A percentile compares a stretch with the other conserved stretches of the same genome.
phyloP scores from a whole-genome alignment of 2,329 filamentous ascomycete species.

The Aureobasidium sp. region DNA sequence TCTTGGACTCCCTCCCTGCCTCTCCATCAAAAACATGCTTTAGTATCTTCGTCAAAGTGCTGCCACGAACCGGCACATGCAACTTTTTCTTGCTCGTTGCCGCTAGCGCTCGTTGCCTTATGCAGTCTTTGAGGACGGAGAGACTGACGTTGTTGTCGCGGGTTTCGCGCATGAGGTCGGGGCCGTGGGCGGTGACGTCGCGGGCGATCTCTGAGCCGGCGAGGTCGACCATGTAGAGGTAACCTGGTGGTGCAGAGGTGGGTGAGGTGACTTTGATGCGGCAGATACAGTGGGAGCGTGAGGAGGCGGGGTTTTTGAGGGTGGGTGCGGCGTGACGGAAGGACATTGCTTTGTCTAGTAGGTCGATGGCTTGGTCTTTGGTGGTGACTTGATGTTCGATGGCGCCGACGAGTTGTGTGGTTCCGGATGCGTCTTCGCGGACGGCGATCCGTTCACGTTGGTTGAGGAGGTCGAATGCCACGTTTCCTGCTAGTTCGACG shows the following conservation, averaged over 20 bases:
- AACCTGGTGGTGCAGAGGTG: not conserved
- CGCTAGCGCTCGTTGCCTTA: not conserved
- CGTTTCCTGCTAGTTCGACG: not conserved
- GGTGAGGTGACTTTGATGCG: not conserved
- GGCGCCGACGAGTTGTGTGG: not conserved
- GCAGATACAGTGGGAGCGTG: not conserved
- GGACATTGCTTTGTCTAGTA: not conserved
- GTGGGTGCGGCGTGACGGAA: not conserved
- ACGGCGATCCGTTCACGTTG: not conserved
- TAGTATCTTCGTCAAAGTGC: not conserved
- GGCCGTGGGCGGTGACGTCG: not conserved
- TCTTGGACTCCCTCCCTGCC: not conserved
- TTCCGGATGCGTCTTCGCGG: not conserved
- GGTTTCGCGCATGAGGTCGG: not conserved
- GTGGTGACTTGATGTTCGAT: not conserved
- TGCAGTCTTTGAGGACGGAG: not conserved
- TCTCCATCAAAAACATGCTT: not conserved
- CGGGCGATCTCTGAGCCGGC: not conserved
- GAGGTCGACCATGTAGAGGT: not conserved
- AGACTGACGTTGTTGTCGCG: not conserved
- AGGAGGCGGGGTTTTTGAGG: not conserved
- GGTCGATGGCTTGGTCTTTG: not conserved
- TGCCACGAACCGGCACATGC: not conserved
- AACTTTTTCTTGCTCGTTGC: not conserved
- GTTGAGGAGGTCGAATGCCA: not conserved